Percentiles rank a stretch among this genome's conserved stretches.
Conservation (phyloP, 306 rosid species). For the Fragaria vesca region DNA sequence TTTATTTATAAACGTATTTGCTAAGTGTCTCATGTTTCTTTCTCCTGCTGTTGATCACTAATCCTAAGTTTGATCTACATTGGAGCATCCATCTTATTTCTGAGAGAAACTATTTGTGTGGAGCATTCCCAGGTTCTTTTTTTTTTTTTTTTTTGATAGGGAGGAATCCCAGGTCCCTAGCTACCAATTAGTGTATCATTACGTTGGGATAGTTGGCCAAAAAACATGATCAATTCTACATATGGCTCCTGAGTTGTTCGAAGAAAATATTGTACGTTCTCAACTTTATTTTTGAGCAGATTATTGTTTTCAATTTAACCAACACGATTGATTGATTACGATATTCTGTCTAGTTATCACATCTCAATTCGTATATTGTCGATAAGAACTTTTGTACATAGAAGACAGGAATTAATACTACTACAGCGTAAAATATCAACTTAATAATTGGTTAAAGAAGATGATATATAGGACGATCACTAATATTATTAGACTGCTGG, state of each 20-base stretch:
- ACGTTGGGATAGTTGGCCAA: background rate
- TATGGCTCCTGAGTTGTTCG: no score
- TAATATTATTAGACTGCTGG: background rate
- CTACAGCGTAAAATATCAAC: background rate
- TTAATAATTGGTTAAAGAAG: background rate
- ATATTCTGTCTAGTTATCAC: no score
- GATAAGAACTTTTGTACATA: no score
- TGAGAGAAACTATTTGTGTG: background rate
- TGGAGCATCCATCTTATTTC: background rate
- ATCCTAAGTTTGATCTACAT: background rate
- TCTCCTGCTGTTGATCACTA: background rate
- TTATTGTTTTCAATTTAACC: background rate
- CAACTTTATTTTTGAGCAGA: no score
- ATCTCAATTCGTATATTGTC: background rate
- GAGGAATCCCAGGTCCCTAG: background rate
- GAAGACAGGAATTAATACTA: background rate
- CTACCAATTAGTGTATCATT: background rate
- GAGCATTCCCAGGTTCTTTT: no score
- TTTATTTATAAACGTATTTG: background rate
- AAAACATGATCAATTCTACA: no score
- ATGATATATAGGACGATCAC: background rate
- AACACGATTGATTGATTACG: background rate
- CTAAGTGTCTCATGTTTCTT: background rate
- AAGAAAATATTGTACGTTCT: no score
- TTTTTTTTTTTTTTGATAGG: no score